These are phyloP conservation scores for Chlorella sp. DNA, from an alignment of 139 green algal genomes.

Conservation along the genomic window DNA sequence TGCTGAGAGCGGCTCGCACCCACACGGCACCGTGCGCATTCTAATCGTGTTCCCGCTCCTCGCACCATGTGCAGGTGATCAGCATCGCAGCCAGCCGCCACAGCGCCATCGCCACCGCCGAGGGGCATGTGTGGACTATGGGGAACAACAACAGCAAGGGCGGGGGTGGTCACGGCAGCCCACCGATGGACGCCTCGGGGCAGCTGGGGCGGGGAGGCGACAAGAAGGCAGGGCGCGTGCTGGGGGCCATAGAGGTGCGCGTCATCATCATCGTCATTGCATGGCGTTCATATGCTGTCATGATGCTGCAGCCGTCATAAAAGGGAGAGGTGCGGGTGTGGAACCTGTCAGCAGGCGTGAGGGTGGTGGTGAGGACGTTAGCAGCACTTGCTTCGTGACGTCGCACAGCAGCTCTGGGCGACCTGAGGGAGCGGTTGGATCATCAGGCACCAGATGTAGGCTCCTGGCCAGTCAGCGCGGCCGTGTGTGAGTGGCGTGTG, in stretches of 20 bases:
- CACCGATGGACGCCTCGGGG: conserved; percentile 37
- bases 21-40: neutral
- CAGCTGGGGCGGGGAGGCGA: conserved; percentile 38
- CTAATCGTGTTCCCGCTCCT: neutral
- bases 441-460: no score
- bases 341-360: neutral
- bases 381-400: neutral
- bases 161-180: conserved; percentile 52
- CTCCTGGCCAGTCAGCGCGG: no score
- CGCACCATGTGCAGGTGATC: conserved; percentile 11
- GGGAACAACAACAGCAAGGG: conserved; percentile 51
- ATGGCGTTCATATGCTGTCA: neutral
- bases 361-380: neutral
- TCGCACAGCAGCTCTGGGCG: neutral
- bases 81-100: conserved; percentile 33
- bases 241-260: conserved; percentile 6
- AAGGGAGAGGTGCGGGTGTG: neutral
- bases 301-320: neutral
- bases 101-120: conserved; percentile 13
- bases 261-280: neutral
- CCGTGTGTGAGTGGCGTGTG: no score
- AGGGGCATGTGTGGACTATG: conserved; percentile 45
- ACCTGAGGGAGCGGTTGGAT: conserved; percentile 1
- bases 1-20: neutral
- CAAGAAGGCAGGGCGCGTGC: neutral